Percentiles rank a stretch among this genome's conserved stretches.
phyloP scores from a whole-genome alignment of 108 stramenopile genomes.

The Skeletonema tropicum region DNA sequence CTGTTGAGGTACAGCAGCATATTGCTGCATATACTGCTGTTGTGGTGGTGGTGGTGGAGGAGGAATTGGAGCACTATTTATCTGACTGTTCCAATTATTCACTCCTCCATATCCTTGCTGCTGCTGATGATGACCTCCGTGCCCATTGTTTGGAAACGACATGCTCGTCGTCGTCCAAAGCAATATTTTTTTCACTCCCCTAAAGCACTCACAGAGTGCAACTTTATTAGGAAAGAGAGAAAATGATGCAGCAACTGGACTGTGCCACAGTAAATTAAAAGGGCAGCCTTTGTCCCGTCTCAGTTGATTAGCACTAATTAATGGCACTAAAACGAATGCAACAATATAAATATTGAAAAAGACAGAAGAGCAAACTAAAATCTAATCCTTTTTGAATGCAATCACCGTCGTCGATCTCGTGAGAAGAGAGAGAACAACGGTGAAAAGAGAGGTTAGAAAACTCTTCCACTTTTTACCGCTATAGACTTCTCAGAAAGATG shows the following conservation, averaged over 20 bases:
- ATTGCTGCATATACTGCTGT: neutral
- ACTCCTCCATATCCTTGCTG: neutral
- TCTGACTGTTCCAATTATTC: neutral
- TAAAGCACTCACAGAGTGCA: neutral
- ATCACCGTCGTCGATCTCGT: neutral
- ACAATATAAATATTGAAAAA: neutral
- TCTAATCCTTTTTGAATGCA: neutral
- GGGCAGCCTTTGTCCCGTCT: neutral
- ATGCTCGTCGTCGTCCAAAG: neutral
- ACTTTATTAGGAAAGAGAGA: neutral
- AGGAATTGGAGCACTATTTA: neutral
- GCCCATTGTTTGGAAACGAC: conserved; percentile 1
- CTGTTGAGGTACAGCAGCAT: neutral
- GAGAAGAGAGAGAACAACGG: neutral
- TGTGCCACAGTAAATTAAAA: neutral
- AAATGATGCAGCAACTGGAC: neutral
- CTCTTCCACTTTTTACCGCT: neutral
- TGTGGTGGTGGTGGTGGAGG: neutral
- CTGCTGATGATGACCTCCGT: neutral
- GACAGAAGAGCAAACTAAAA: neutral
- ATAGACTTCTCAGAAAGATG: neutral
- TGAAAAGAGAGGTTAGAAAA: neutral
- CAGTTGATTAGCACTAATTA: neutral
- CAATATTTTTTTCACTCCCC: no score
- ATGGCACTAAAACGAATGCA: neutral